Evolutionary conservation across 305 asterid genomes (phyloP).

Genomic region (Fraxinus xanthoxyloides): DNA sequence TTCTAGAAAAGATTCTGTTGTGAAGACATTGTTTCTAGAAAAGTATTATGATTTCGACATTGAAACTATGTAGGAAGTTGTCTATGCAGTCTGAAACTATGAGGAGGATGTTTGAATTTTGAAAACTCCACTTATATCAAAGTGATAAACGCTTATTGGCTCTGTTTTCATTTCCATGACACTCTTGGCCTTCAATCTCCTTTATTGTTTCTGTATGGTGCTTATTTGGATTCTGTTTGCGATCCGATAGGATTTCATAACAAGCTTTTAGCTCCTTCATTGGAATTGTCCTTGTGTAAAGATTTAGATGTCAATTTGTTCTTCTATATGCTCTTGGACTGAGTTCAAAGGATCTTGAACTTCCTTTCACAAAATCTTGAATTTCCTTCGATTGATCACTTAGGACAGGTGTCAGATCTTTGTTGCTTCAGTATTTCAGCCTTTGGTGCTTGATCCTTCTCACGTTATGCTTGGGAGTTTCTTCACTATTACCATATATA

Average conservation of each 20-base stretch:
- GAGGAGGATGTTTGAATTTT: neutral
- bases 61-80: neutral
- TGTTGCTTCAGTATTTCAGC: neutral
- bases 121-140: neutral
- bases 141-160: neutral
- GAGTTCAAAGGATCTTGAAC: neutral
- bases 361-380: neutral
- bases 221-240: neutral
- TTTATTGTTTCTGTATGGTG: neutral
- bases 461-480: neutral
- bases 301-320: neutral
- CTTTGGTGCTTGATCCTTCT: neutral
- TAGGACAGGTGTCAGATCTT: neutral
- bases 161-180: neutral
- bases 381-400: neutral
- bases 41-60: neutral
- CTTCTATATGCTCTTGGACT: neutral
- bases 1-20: neutral
- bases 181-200: neutral
- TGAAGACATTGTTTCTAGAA: neutral
- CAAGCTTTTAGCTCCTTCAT: neutral
- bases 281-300: neutral
- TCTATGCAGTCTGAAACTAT: neutral
- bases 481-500: neutral
- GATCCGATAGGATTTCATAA: neutral